A percentile compares a stretch with the other conserved stretches of the same genome.
Conservation (phyloP, 2,329 filamentous ascomycete species). For the Aspergillus jensenii region DNA sequence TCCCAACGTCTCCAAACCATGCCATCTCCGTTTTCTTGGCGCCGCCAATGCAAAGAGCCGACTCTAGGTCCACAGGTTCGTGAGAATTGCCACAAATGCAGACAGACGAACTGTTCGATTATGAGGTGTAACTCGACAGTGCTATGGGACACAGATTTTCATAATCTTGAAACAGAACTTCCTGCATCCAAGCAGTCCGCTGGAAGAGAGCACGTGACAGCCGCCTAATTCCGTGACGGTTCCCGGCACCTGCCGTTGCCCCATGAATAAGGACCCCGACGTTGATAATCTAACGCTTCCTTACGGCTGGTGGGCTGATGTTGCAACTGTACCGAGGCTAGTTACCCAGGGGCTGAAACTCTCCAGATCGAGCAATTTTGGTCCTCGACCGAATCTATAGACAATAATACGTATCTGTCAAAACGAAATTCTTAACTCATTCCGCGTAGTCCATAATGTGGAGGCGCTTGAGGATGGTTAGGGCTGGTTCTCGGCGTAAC, state of each 20-base stretch:
- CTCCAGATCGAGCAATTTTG: not conserved
- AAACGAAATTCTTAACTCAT: constrained; percentile 3
- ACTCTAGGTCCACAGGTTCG: not conserved
- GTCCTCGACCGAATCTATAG: not conserved
- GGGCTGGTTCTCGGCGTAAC: constrained; percentile 16
- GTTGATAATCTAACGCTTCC: not conserved
- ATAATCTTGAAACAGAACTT: not conserved
- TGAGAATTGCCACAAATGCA: not conserved
- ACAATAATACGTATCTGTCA: not conserved
- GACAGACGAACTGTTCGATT: not conserved
- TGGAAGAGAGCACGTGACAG: constrained; percentile 2
- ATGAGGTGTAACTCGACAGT: not conserved
- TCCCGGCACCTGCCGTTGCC: constrained; percentile 16
- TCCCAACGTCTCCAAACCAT: constrained; percentile 2
- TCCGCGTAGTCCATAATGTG: not conserved
- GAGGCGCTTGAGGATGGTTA: constrained; percentile 5
- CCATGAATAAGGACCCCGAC: not conserved
- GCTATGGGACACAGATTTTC: not conserved
- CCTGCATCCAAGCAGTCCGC: not conserved
- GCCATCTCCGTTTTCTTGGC: not conserved
- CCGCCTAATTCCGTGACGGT: constrained; percentile 3
- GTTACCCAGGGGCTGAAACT: not conserved
- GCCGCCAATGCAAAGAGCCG: not conserved
- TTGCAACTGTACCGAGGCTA: not conserved
- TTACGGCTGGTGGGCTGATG: not conserved